Conservation (phyloP, 495 filamentous ascomycete species). For the Aspergillus heteromorphus region DNA sequence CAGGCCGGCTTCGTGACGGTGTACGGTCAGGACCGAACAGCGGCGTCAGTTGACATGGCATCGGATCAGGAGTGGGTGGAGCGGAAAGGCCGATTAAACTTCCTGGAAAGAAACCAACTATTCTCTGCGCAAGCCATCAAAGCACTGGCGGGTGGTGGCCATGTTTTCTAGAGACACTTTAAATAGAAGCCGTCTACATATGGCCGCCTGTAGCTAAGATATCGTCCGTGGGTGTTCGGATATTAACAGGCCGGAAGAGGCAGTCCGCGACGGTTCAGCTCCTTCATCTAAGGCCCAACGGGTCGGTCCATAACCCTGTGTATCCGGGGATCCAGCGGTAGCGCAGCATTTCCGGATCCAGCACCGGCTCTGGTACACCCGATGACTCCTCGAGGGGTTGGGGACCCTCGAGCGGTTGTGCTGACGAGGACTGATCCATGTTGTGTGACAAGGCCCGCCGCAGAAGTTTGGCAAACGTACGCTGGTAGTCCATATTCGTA, state of each 20-base stretch:
- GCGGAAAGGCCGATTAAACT: background rate
- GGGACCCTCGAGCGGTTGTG: background rate
- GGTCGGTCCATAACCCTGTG: background rate
- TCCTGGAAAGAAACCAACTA: background rate
- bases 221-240: background rate
- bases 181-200: too few species aligned
- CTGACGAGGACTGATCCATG: background rate
- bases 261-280: background rate
- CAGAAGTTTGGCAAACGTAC: background rate
- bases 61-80: background rate
- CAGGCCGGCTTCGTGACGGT: background rate
- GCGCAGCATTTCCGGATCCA: conserved; percentile 1
- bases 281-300: background rate
- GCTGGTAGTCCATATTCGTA: background rate
- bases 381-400: background rate
- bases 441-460: background rate
- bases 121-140: background rate
- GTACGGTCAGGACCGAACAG: background rate
- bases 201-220: background rate
- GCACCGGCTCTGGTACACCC: background rate
- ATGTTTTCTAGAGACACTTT: background rate
- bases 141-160: background rate
- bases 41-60: background rate
- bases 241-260: background rate
- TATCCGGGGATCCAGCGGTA: background rate